phyloP scores from a whole-genome alignment of 805 yeast genomes.

The Candida berthetii region DNA sequence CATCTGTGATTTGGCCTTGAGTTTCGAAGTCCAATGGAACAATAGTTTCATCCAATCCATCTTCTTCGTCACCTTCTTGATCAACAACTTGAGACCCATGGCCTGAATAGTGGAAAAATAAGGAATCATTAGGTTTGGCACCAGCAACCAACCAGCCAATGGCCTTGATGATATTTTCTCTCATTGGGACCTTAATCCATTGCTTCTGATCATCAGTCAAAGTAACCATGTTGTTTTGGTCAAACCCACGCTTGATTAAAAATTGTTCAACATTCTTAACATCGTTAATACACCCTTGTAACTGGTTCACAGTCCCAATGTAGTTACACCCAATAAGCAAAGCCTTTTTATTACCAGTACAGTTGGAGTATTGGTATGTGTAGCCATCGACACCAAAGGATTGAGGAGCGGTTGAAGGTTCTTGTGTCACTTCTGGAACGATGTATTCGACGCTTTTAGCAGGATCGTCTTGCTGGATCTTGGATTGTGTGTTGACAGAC shows the following conservation, averaged over 20 bases:
- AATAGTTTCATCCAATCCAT: conserved; percentile 55
- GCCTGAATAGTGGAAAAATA: conserved; percentile 70
- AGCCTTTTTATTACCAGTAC: conserved; percentile 61
- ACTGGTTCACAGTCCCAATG: conserved; percentile 44
- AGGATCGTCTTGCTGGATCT: conserved; percentile 8
- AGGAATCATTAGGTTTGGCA: conserved; percentile 60
- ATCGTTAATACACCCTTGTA: conserved; percentile 71
- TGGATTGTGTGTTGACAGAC: conserved; percentile 8
- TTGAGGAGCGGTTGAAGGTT: conserved; percentile 13
- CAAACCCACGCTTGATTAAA: conserved; percentile 18
- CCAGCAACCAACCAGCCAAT: conserved; percentile 70
- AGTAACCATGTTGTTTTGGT: conserved; percentile 36
- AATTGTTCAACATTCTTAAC: conserved; percentile 39
- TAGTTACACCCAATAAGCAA: conserved; percentile 66
- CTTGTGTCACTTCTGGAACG: conserved; percentile 1
- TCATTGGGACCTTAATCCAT: conserved; percentile 42
- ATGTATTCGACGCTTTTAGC: conserved; percentile 4
- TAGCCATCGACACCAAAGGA: conserved; percentile 11
- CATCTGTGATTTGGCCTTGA: conserved; percentile 62
- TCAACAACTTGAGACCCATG: conserved; percentile 68
- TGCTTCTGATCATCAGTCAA: conserved; percentile 39
- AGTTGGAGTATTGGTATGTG: conserved; percentile 43
- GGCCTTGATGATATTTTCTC: conserved; percentile 58
- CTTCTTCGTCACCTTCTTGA: conserved; percentile 55
- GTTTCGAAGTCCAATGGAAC: conserved; percentile 59